A percentile compares a stretch with the other conserved stretches of the same genome.
phyloP scores from a whole-genome alignment of 202 grass and related monocot species.

The Panicum virgatum region DNA sequence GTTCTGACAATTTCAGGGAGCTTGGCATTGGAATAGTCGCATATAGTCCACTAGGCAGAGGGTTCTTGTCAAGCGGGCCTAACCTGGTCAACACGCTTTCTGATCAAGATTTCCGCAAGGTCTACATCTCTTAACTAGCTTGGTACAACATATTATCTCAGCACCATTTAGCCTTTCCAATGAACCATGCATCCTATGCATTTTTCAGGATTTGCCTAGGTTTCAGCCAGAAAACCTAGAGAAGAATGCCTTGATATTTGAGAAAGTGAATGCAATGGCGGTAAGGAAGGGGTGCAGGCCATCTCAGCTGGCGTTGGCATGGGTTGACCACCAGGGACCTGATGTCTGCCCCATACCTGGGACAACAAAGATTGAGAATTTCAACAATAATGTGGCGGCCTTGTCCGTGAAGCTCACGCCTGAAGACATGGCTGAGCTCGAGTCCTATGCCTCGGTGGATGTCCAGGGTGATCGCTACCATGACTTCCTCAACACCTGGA shows the following conservation, averaged over 20 bases:
- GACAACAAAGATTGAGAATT: conserved; percentile 63
- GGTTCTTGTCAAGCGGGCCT: conserved; percentile 50
- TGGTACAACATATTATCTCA: background rate
- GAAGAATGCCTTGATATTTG: conserved; percentile 52
- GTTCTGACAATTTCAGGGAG: conserved; percentile 30
- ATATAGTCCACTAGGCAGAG: conserved; percentile 53
- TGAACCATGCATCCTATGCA: background rate
- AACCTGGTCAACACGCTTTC: conserved; percentile 43
- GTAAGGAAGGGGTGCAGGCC: conserved; percentile 52
- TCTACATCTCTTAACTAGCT: background rate
- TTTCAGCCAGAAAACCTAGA: conserved; percentile 55
- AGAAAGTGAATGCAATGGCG: conserved; percentile 49
- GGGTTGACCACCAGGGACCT: conserved; percentile 64
- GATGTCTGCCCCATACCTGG: conserved; percentile 73
- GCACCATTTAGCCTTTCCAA: background rate
- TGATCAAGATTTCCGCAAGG: conserved; percentile 52
- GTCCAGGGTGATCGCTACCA: conserved; percentile 45
- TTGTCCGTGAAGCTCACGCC: conserved; percentile 52
- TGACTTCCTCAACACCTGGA: conserved; percentile 40
- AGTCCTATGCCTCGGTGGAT: conserved; percentile 26
- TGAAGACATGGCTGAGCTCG: conserved; percentile 59
- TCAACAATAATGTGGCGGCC: conserved; percentile 60
- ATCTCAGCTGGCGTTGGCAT: conserved; percentile 56
- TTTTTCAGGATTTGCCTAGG: conserved; percentile 43
- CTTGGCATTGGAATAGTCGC: conserved; percentile 65